These are phyloP conservation scores for Arthrobotrys sinensis DNA, from an alignment of 2,329 filamentous ascomycete genomes.

Conservation along the genomic window DNA sequence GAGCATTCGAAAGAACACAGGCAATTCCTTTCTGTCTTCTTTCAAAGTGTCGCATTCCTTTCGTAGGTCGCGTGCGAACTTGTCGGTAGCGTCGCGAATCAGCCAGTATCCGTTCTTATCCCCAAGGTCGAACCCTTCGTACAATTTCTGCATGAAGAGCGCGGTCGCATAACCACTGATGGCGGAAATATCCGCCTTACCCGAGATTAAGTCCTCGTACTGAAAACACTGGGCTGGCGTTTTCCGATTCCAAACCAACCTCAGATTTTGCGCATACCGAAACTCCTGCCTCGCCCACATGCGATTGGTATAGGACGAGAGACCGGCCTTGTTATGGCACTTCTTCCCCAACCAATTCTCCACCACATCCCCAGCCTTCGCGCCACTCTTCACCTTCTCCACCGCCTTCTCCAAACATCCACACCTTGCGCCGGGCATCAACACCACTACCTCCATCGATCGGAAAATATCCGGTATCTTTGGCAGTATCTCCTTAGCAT, in stretches of 20 bases:
- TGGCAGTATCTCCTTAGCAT: constrained; percentile 50
- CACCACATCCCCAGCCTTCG: constrained; percentile 32
- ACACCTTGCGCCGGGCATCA: constrained; percentile 53
- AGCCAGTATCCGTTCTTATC: constrained; percentile 54
- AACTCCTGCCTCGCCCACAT: constrained; percentile 61
- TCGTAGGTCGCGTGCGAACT: constrained; percentile 48
- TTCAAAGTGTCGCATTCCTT: constrained; percentile 53
- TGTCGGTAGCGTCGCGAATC: constrained; percentile 53
- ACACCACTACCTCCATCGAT: constrained; percentile 56
- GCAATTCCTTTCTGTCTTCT: constrained; percentile 48
- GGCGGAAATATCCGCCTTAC: constrained; percentile 53
- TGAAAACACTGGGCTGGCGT: constrained; percentile 52
- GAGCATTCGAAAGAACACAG: constrained; percentile 51
- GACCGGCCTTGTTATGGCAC: constrained; percentile 57
- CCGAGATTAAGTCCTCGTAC: constrained; percentile 55
- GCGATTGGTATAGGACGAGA: constrained; percentile 59
- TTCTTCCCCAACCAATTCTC: constrained; percentile 52
- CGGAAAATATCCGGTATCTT: constrained; percentile 59
- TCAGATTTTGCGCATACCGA: constrained; percentile 48
- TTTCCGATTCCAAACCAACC: constrained; percentile 54
- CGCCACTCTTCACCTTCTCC: constrained; percentile 31
- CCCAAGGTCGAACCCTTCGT: constrained; percentile 56
- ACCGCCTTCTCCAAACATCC: constrained; percentile 47
- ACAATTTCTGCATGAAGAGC: constrained; percentile 55
- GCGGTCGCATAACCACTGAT: constrained; percentile 57